These are phyloP conservation scores for Amanita pseudoporphyria DNA, from an alignment of 768 basidiomycete species.

Conservation along the genomic window DNA sequence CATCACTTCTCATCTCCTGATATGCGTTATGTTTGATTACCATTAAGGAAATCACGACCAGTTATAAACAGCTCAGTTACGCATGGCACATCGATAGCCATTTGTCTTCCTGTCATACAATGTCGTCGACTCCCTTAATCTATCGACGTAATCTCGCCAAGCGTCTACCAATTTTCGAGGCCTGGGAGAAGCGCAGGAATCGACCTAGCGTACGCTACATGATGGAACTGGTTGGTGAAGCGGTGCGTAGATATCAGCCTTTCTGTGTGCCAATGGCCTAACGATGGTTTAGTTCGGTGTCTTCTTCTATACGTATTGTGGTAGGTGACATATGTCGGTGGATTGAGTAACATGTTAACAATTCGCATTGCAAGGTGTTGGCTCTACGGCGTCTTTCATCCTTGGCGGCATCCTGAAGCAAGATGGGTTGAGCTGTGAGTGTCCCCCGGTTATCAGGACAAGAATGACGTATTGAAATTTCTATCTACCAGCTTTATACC, in stretches of 20 bases:
- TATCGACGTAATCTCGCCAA: slow-evolving; percentile 32
- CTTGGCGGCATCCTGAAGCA: slow-evolving; percentile 6
- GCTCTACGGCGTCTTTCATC: slow-evolving; percentile 36
- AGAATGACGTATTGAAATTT: background rate
- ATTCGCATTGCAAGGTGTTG: slow-evolving; percentile 30
- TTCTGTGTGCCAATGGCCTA: slow-evolving; percentile 2
- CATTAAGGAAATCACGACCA: no score
- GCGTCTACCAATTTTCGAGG: slow-evolving; percentile 27
- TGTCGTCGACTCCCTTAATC: slow-evolving; percentile 20
- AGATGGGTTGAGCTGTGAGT: slow-evolving; percentile 6
- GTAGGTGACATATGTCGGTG: slow-evolving; percentile 40
- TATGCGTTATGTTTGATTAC: no score
- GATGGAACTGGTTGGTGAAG: slow-evolving; percentile 53
- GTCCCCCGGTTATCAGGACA: no score
- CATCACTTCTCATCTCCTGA: no score
- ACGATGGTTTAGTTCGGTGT: slow-evolving; percentile 37
- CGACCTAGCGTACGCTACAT: slow-evolving; percentile 36
- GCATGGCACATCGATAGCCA: background rate
- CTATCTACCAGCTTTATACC: slow-evolving; percentile 3
- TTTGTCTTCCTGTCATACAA: slow-evolving; percentile 4
- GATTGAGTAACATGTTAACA: slow-evolving; percentile 8
- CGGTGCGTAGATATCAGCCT: slow-evolving; percentile 24
- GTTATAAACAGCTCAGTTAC: background rate
- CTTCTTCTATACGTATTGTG: slow-evolving; percentile 51
- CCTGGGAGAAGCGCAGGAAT: slow-evolving; percentile 44